Percentiles rank a stretch among this genome's conserved stretches.
Conservation (phyloP, 1,139 yeast species). For the Eremothecium gossypii region DNA sequence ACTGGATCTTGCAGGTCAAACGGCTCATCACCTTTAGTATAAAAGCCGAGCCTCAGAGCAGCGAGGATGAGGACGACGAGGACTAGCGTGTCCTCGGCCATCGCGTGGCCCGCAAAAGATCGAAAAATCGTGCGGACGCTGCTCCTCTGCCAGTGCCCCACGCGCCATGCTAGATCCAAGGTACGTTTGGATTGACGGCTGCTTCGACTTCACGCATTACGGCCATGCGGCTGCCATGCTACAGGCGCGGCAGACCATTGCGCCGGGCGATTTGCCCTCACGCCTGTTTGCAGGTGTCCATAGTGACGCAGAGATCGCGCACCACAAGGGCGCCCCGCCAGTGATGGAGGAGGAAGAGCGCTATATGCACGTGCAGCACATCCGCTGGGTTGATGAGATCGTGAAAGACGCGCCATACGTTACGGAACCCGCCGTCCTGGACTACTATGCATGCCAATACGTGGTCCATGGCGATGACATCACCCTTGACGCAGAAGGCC, state of each 20-base stretch:
- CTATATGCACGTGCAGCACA: conserved; percentile 72
- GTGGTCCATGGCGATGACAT: conserved; percentile 98
- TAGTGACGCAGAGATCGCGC: conserved; percentile 73
- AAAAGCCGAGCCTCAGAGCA: conserved; percentile 1
- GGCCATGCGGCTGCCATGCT: conserved; percentile 96
- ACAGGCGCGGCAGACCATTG: conserved; percentile 51
- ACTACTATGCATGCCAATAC: conserved; percentile 61
- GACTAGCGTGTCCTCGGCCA: conserved; percentile 4
- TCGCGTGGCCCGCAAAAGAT: conserved; percentile 4
- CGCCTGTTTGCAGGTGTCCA: conserved; percentile 80
- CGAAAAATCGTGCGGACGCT: not conserved
- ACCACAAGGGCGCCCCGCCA: conserved; percentile 77
- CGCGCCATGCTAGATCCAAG: conserved; percentile 7
- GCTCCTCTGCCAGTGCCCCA: too few relatives aligned
- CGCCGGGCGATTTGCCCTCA: conserved; percentile 35
- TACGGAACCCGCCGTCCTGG: conserved; percentile 80
- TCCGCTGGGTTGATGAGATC: conserved; percentile 77
- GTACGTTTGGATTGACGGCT: conserved; percentile 88
- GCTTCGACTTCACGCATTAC: conserved; percentile 95
- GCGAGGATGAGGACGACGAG: conserved; percentile 1
- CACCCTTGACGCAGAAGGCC: conserved; percentile 90
- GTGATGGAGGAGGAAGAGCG: conserved; percentile 83
- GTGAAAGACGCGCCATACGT: conserved; percentile 86
- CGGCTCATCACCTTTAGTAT: conserved; percentile 49
- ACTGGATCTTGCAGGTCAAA: conserved; percentile 71